Base-by-base conservation (phyloP, 208 protist species). In the Hexamita inflata region DNA sequence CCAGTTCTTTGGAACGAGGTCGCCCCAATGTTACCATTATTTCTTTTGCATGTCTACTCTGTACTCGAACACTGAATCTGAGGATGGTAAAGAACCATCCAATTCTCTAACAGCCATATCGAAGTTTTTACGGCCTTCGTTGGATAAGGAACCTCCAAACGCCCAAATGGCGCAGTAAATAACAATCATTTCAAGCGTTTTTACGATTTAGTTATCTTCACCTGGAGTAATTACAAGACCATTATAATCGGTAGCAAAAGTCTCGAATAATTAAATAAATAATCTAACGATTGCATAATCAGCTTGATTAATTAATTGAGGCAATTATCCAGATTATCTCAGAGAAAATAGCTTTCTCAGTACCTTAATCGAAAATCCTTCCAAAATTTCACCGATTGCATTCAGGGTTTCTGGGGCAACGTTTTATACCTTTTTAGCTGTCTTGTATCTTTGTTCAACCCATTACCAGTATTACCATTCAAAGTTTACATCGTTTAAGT, bases 51-150 rank as follows among this genome's bases (percentile, higher is more conserved):
- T 39, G 82, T 98, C 92, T 9, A 94, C 88, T 78, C 87, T 93
- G 85, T 96, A 96, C 82, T 97, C 94, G 82, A 94, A 98, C 34
- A 96, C 89, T 24, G 93, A 95, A 75, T 94, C 91, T 76, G 88
- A 90, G 45, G 87, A 87, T 0, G 93, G 93, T 75, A 97, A 94
- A 41, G 88, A 88, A 19, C 89, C 85, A 74, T 97, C 93, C 62
- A 95, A 79, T 80, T 96, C 91, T 41, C 93, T 88, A 9, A 95
- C 80, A 79, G 90, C 90, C 29, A 89, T 80, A 73, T 90, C 87
- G 78, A 95, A 70, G 2, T 65, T 28, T 11, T 67, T 28, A 41
- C 73, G 29, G 15, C 35, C 35, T 58, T 78, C n/a, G 0, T 4
- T 13, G 2, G 40, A 29, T 38, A 78, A 35, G 30, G 73, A 41